Base-by-base conservation (phyloP, 83 land plant species). In the Picea mariana region DNA sequence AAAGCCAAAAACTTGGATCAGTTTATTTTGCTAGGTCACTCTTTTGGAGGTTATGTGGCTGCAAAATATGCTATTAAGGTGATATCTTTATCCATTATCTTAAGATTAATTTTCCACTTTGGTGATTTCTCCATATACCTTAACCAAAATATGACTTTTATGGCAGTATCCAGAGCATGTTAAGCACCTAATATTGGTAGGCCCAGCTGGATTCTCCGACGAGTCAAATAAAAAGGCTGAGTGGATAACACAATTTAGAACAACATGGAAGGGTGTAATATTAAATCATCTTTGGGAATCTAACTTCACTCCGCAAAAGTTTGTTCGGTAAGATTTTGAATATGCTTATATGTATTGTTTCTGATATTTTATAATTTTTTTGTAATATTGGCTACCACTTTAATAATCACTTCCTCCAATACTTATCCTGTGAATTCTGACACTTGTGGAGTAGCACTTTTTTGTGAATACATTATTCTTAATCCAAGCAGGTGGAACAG, bases 31-130 rank as follows among this genome's bases (percentile, higher is more conserved):
- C 91, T 97, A 55, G 99, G 98, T 47, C 99, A 97, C 83, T 97
- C 99, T 62, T 90, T 97, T 86, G 99, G 99, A 60, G 99, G 98
- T 58, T 97, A 97, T 87, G 93, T 97, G 68, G 99, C 99, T 20
- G 90, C 99, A 67, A 98, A 94, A 49, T 97, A 97, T 93, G 99
- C 99, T 83, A 81, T 96, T 11, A 97, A 97, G 97, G 99, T 97
- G 67, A 79, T 3, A 26, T 40, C 21, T 83, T 63, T 24, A 75
- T 73, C 58, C 9, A 40, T 17, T n/a, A 44, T 73, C 21, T 73
- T 55, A 11, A 55, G 12, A 3, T 55, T 55, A 12, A 55, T 55
- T 55, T 55, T 73, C 26, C 11, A 73, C 21, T 44, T 73, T 47
- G 77, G 24, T 4, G 12, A 44, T 73, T 21, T 18, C 24, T 52